Evolutionary conservation across 2,329 filamentous ascomycete species (phyloP), one percentile per base, ranked within the genome.

Genomic region (Aulographum hederae): DNA sequence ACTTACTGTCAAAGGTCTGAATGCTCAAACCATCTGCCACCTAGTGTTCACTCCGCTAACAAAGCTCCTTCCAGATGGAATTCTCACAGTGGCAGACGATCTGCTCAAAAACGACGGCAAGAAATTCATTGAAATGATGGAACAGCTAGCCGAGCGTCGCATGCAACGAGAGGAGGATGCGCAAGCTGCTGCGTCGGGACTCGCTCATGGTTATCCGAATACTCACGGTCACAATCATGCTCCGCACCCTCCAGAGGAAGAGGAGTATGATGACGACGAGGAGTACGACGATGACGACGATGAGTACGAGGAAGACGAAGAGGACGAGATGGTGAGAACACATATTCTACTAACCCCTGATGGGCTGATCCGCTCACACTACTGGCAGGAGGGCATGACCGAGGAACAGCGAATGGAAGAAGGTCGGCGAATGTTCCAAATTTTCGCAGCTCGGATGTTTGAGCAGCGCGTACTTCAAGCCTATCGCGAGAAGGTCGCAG

Each of bases 91-190:
- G 49, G 89, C 89, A 53, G 89, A 98, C 63, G 89, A 98, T 58
- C 67, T 98, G 41, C 69, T 98, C 40, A 95, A 95, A 57, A 98
- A 98, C 57, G 89, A 98, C 56, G 89, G 89, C 47, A 93, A 92
- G 57, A 92, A 93, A 50, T 98, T 98, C 60, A 98, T 98, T 56
- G 89, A 98, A 54, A 98, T 98, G 89, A 98, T 98, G 89, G 89
- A 98, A 55, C 86, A 95, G 59, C 69, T 98, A 45, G 89, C 89
- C 23, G 89, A 98, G 59, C 80, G 86, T 46, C 73, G 89, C 45
- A 94, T 98, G 86, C 81, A 85, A 49, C 77, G 89, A 43, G 86
- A 95, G 60, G 85, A 89, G 57, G 84, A 94, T 50, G 80, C 81
- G 31, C 73, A 75, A 43, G 70, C 71, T 45, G 65, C 73, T 48